Percentiles rank a stretch among this genome's conserved stretches.
phyloP scores from a whole-genome alignment of 1,139 yeast genomes.

The Geotrichum bryndzae region DNA sequence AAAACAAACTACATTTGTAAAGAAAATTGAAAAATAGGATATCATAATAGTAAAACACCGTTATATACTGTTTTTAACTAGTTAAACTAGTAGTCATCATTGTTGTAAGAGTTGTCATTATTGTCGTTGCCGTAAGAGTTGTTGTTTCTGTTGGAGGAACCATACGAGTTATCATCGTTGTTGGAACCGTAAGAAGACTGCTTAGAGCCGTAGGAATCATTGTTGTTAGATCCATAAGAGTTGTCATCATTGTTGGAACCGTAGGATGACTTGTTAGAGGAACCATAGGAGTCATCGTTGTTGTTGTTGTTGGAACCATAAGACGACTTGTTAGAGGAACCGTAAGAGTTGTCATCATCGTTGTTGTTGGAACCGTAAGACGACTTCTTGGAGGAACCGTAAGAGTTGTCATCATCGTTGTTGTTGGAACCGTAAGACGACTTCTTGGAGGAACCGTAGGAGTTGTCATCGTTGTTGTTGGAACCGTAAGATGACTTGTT shows the following conservation, averaged over 20 bases:
- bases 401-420: constrained; percentile 19
- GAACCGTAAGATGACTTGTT: constrained; percentile 30
- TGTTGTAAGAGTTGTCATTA: constrained; percentile 21
- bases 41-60: background rate
- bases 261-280: constrained; percentile 16
- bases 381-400: constrained; percentile 19
- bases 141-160: constrained; percentile 19
- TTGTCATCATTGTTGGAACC: constrained; percentile 6
- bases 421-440: constrained; percentile 18
- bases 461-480: constrained; percentile 13
- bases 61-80: background rate
- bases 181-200: constrained; percentile 19
- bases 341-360: constrained; percentile 12
- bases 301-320: constrained; percentile 6
- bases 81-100: constrained; percentile 12
- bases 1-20: too few species aligned
- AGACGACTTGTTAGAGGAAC: constrained; percentile 19
- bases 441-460: constrained; percentile 15
- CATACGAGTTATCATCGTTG: constrained; percentile 13
- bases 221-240: constrained; percentile 7
- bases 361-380: constrained; percentile 9
- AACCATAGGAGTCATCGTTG: constrained; percentile 13
- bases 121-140: constrained; percentile 11
- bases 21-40: too few species aligned
- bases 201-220: constrained; percentile 22